phyloP scores from a whole-genome alignment of 208 protist genomes.

The Eutreptiella sp. region DNA sequence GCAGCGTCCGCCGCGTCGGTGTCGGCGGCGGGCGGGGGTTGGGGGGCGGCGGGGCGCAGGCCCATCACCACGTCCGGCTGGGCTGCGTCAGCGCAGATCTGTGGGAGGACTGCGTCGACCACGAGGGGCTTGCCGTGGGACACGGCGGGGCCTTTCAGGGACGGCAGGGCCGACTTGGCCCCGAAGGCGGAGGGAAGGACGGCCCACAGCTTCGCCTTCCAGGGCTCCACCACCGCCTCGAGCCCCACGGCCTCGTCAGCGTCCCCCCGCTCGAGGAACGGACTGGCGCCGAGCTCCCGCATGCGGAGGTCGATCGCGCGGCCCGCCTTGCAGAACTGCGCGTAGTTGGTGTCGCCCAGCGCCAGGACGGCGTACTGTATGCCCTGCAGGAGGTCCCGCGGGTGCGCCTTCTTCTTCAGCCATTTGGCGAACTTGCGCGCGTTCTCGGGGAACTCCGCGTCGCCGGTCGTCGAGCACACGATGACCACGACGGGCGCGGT shows the following conservation, averaged over 20 bases:
- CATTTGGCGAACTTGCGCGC: slow-evolving; percentile 25
- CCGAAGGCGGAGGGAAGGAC: background rate
- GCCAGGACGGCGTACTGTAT: slow-evolving; percentile 24
- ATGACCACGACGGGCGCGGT: slow-evolving; percentile 37
- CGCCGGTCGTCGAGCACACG: slow-evolving; percentile 46
- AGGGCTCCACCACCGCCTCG: slow-evolving; percentile 33
- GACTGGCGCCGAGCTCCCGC: slow-evolving; percentile 13
- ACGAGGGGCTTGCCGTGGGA: background rate
- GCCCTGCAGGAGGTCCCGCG: background rate
- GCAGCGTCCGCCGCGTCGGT: too few relatives aligned
- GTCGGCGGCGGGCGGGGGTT: too few relatives aligned
- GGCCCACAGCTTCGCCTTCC: slow-evolving; percentile 1
- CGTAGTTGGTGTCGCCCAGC: slow-evolving; percentile 38
- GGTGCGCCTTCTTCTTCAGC: slow-evolving; percentile 25
- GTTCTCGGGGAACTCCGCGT: slow-evolving; percentile 39
- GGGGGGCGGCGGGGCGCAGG: too few relatives aligned
- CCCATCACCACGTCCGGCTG: too few relatives aligned
- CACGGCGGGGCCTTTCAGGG: background rate
- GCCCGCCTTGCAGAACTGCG: slow-evolving; percentile 26
- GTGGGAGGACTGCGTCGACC: background rate
- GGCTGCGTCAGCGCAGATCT: too few relatives aligned
- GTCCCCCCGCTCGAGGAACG: slow-evolving; percentile 13
- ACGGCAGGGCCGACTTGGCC: background rate
- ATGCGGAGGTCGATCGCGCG: slow-evolving; percentile 31
- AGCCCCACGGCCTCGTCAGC: slow-evolving; percentile 35